Base-by-base conservation (phyloP, 1,284 basidiomycete species). In the Wolfiporia cocos region DNA sequence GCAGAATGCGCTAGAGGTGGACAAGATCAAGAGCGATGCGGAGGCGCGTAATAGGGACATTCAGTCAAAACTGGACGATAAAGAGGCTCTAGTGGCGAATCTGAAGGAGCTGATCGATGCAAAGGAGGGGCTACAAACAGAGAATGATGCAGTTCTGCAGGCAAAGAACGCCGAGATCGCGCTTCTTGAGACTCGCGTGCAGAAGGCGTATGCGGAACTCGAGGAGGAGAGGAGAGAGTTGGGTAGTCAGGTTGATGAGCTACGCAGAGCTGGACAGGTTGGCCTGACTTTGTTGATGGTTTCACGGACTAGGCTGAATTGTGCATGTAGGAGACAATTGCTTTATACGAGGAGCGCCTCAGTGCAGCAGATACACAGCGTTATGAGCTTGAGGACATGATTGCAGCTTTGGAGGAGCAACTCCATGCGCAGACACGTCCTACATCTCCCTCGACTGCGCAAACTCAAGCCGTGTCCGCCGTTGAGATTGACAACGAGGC, bases 401-500 rank as follows among this genome's bases (percentile, higher is more conserved):
- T 90, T 37, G 68, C 76, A 10, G 63, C 70, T 3, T 69, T 91
- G 9, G 84, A 92, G 58, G 73, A 78, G 23, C 71, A 77, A 42
- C 53, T 75, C 10, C 66, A 61, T 49, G 46, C 61, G 48, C 59
- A 69, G 51, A 47, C 54, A 47, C 47, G 53, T 20, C 69, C 69
- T 5, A 58, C 57, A 9, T 73, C 71, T 5, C 67, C 73, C 4
- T 50, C 55, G 2, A 57, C 65, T 2, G 51, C 56, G 6, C 63
- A 63, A 18, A 68, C 68, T 9, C 68, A 70, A 38, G 65, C 73
- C 6, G 59, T 70, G 10, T 75, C 78, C 2, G 78, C 92, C 0
- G 78, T 83, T 1, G 81, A 92, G 56, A 97, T 98, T 55, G 93
- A 98, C 65, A 95, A 95, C 56, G 92, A 97, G 62, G 84, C 81